These are phyloP conservation scores for Camelina laxa DNA, from an alignment of 345 rosid genomes.

Conservation along the genomic window DNA sequence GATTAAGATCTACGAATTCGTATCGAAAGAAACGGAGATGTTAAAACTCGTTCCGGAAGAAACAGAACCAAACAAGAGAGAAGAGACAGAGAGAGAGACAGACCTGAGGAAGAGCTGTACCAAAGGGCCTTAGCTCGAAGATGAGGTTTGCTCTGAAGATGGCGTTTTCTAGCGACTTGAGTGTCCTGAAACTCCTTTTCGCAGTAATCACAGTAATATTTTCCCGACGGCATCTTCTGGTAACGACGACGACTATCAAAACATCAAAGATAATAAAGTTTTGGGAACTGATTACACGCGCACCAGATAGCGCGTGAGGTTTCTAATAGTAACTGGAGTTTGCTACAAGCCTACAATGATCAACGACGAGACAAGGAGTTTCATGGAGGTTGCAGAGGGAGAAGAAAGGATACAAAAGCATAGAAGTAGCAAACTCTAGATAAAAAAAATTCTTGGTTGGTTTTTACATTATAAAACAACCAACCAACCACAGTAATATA, in stretches of 20 bases:
- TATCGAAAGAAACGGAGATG: background rate
- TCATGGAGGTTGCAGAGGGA: background rate
- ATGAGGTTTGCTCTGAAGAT: conserved; percentile 80
- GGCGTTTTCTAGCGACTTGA: conserved; percentile 75
- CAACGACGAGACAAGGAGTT: too few relatives aligned
- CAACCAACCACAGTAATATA: background rate
- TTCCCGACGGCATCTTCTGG: conserved; percentile 71
- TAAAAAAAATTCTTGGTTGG: background rate
- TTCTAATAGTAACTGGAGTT: too few relatives aligned
- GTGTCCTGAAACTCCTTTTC: conserved; percentile 93
- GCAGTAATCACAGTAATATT: conserved; percentile 90
- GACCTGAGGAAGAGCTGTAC: conserved; percentile 55
- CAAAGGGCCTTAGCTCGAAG: conserved; percentile 84
- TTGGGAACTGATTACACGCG: too few relatives aligned
- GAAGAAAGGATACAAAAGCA: background rate
- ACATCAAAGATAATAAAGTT: too few relatives aligned
- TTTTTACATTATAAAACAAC: conserved; percentile 34
- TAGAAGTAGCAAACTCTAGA: background rate
- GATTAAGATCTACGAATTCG: conserved; percentile 48
- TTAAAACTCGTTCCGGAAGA: too few relatives aligned
- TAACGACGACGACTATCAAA: too few relatives aligned
- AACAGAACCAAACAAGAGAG: too few relatives aligned
- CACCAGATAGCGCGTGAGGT: too few relatives aligned
- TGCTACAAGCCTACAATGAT: too few relatives aligned
- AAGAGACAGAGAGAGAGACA: conserved; percentile 5